Conservation (phyloP, 768 basidiomycete genomes). For the Leccinum fibrillosum region DNA sequence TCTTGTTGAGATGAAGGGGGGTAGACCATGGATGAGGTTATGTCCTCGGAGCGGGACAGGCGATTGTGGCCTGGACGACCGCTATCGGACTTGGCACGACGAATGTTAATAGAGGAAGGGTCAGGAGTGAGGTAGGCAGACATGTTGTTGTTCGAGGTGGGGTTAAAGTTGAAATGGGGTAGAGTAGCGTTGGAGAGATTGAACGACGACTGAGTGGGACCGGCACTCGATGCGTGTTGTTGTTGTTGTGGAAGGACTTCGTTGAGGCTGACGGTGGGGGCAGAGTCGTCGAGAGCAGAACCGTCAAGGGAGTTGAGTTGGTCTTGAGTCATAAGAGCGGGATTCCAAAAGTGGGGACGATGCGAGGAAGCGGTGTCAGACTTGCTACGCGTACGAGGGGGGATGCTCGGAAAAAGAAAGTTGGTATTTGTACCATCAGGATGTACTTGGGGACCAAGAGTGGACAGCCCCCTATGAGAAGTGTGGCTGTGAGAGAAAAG, state of each 20-base stretch:
- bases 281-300: constrained; percentile 39
- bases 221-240: constrained; percentile 24
- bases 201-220: constrained; percentile 27
- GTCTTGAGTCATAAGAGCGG: constrained; percentile 36
- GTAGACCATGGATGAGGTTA: constrained; percentile 32
- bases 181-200: constrained; percentile 24
- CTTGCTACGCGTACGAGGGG: constrained; percentile 52
- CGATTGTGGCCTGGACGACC: constrained; percentile 45
- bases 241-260: constrained; percentile 29
- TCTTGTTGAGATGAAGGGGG: constrained; percentile 40
- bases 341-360: constrained; percentile 54
- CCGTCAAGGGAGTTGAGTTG: constrained; percentile 32
- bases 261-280: constrained; percentile 27
- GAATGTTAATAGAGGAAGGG: constrained; percentile 33
- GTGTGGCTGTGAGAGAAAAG: constrained; percentile 33
- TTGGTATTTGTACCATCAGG: constrained; percentile 36
- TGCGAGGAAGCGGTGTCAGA: constrained; percentile 51
- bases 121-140: constrained; percentile 38
- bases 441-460: constrained; percentile 29
- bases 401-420: constrained; percentile 37
- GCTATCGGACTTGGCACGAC: constrained; percentile 49
- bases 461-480: constrained; percentile 37
- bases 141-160: constrained; percentile 33
- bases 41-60: constrained; percentile 62
- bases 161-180: constrained; percentile 36